These are phyloP conservation scores for Phaeosphaeriaceae sp. DNA, from an alignment of 2,329 filamentous ascomycete genomes.

Conservation along the genomic window DNA sequence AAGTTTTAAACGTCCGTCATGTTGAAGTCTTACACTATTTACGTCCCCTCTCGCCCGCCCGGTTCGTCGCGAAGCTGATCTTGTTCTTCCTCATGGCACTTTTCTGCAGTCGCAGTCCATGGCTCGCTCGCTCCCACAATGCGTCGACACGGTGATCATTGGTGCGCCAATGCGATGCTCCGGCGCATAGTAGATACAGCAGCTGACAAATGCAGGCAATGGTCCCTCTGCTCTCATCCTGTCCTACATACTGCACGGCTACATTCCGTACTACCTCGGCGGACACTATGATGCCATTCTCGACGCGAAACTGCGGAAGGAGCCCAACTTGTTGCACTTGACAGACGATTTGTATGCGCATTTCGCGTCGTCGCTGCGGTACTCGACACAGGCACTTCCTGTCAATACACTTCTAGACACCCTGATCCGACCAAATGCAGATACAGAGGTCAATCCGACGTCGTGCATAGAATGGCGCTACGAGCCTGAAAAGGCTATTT, in stretches of 20 bases:
- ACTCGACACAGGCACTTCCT: constrained; percentile 67
- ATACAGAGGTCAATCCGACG: constrained; percentile 61
- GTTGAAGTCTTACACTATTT: constrained; percentile 37
- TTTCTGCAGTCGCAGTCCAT: constrained; percentile 39
- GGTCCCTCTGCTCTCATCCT: constrained; percentile 68
- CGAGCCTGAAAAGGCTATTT: constrained; percentile 58
- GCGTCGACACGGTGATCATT: constrained; percentile 51
- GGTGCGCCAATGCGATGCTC: constrained; percentile 26
- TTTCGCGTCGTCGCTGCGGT: constrained; percentile 65
- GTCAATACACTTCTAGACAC: constrained; percentile 68
- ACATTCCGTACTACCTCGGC: constrained; percentile 63
- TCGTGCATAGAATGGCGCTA: constrained; percentile 63
- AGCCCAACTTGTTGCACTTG: constrained; percentile 56
- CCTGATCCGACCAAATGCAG: constrained; percentile 64
- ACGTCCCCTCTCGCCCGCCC: constrained; percentile 20
- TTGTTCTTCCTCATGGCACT: constrained; percentile 39
- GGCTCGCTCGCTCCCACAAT: constrained; percentile 45
- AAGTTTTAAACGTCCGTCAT: constrained; percentile 41
- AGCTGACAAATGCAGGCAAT: constrained; percentile 58
- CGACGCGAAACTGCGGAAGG: constrained; percentile 60
- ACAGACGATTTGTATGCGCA: constrained; percentile 63
- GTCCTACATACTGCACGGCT: constrained; percentile 68
- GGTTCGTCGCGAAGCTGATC: constrained; percentile 10
- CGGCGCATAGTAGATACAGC: neutral
- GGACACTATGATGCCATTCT: constrained; percentile 65